phyloP scores from a whole-genome alignment of 768 basidiomycete species.

The Mycena rosella region DNA sequence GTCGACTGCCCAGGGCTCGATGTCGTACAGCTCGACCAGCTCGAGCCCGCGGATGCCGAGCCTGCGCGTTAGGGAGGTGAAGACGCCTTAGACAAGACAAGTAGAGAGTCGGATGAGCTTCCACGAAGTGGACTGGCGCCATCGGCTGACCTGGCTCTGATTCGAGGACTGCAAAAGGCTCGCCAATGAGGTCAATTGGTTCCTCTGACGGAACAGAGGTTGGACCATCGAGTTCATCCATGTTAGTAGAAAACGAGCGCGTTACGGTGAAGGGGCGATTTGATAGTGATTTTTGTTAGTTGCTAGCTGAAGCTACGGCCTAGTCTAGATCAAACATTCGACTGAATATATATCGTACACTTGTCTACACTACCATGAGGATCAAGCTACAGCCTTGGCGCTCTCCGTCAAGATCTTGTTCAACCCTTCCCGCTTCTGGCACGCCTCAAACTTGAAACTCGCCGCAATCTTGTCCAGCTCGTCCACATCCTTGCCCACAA shows the following conservation, averaged over 20 bases:
- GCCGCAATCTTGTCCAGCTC: constrained; percentile 82
- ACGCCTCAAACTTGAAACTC: constrained; percentile 80
- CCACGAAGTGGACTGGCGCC: not conserved
- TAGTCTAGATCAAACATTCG: too few relatives aligned
- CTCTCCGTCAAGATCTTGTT: constrained; percentile 66
- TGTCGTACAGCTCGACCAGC: constrained; percentile 71
- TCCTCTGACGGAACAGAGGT: not conserved
- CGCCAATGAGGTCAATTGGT: constrained; percentile 66
- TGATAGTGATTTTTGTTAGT: too few relatives aligned
- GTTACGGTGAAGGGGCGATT: too few relatives aligned
- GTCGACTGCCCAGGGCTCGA: constrained; percentile 74
- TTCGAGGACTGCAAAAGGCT: constrained; percentile 73
- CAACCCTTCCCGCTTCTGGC: constrained; percentile 75
- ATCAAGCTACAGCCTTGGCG: constrained; percentile 40
- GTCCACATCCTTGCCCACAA: constrained; percentile 65
- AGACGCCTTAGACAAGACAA: constrained; percentile 62
- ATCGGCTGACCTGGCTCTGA: constrained; percentile 58
- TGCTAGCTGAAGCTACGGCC: too few relatives aligned
- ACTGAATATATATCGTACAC: too few relatives aligned
- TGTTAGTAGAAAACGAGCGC: not conserved
- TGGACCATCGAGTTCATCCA: not conserved
- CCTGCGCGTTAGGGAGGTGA: constrained; percentile 66
- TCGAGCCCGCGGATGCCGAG: constrained; percentile 67
- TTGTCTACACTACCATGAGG: too few relatives aligned
- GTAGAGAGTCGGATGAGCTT: constrained; percentile 34